Conservation (phyloP, 2,329 filamentous ascomycete genomes). For the Dactylonectria macrodidyma region DNA sequence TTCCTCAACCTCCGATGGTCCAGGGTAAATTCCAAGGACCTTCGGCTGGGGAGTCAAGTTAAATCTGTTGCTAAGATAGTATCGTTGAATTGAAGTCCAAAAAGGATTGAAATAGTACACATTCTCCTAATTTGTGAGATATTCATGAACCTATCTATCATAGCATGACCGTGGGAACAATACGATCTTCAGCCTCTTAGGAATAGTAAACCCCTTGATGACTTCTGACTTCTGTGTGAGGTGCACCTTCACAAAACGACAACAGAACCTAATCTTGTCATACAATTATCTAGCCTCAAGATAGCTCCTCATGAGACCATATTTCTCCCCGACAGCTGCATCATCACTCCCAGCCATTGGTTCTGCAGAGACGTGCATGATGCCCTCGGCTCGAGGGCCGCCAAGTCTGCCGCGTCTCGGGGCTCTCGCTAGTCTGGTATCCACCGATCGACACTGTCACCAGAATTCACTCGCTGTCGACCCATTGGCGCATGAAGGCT, state of each 20-base stretch:
- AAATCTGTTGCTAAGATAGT: too few species aligned
- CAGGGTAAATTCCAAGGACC: background rate
- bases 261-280: background rate
- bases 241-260: too few species aligned
- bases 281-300: background rate
- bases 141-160: too few species aligned
- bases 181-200: too few species aligned
- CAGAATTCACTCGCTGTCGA: conserved; percentile 5
- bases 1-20: background rate
- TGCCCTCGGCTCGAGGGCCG: conserved; percentile 22
- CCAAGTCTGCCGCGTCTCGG: conserved; percentile 18
- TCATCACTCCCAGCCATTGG: background rate
- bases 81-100: too few species aligned
- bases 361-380: background rate
- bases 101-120: too few species aligned
- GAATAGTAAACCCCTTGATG: too few species aligned
- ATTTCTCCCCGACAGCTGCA: background rate
- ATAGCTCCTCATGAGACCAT: too few species aligned
- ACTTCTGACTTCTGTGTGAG: too few species aligned
- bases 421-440: background rate
- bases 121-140: too few species aligned
- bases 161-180: too few species aligned
- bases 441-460: conserved; percentile 11
- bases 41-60: background rate
- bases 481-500: conserved; percentile 6